These are phyloP conservation scores for Cyberlindnera amylophila DNA, from an alignment of 805 yeast species.

Conservation along the genomic window DNA sequence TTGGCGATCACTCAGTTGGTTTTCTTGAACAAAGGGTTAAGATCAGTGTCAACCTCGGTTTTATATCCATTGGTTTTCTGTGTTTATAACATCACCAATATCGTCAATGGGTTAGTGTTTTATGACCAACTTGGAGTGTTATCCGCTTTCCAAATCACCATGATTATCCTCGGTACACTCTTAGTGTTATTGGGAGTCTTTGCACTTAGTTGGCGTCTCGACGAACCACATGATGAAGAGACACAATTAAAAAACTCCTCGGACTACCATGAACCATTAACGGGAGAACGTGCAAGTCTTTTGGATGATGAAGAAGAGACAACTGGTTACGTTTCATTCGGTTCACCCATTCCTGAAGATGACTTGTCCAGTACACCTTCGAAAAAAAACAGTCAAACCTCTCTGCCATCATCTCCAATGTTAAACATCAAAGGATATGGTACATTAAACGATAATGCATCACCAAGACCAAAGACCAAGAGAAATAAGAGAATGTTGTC, in stretches of 20 bases:
- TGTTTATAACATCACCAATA: constrained; percentile 68
- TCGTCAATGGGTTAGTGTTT: constrained; percentile 61
- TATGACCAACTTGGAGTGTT: constrained; percentile 47
- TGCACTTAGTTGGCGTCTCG: constrained; percentile 52
- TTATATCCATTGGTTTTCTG: constrained; percentile 84
- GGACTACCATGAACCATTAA: constrained; percentile 9
- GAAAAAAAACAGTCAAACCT: background rate
- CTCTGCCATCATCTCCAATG: constrained; percentile 3
- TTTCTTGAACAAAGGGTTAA: constrained; percentile 70
- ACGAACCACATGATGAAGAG: constrained; percentile 29
- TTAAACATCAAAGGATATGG: constrained; percentile 1
- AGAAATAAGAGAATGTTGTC: constrained; percentile 38
- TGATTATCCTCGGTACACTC: constrained; percentile 46
- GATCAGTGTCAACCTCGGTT: constrained; percentile 66
- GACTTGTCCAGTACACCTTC: constrained; percentile 4
- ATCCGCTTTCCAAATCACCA: constrained; percentile 31
- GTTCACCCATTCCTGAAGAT: constrained; percentile 27
- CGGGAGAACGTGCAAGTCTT: constrained; percentile 13
- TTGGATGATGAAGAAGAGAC: constrained; percentile 19
- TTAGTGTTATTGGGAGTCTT: constrained; percentile 57
- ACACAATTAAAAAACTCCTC: constrained; percentile 16
- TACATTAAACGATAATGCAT: constrained; percentile 1
- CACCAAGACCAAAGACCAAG: constrained; percentile 5
- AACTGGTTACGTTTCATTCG: constrained; percentile 36
- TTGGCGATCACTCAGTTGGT: constrained; percentile 70